phyloP scores from a whole-genome alignment of 768 basidiomycete species.

The Clitopilus hobsonii region DNA sequence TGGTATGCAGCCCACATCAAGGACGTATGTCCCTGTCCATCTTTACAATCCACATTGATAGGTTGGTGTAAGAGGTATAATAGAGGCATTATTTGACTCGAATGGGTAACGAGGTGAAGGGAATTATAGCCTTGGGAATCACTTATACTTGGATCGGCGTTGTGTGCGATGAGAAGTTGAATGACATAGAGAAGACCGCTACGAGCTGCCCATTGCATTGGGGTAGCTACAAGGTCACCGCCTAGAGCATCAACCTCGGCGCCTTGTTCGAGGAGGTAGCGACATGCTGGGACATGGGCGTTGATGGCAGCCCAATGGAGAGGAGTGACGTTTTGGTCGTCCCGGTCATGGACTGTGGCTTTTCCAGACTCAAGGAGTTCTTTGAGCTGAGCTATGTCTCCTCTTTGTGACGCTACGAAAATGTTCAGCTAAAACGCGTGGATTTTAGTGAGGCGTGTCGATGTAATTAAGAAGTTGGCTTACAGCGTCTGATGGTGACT shows the following conservation, averaged over 20 bases:
- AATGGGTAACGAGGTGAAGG: constrained; percentile 93
- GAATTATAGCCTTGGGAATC: constrained; percentile 97
- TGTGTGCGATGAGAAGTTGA: constrained; percentile 83
- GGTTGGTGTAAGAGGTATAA: constrained; percentile 92
- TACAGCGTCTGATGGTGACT: constrained; percentile 26
- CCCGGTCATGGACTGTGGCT: constrained; percentile 72
- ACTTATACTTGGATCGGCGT: constrained; percentile 86
- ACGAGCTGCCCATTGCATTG: constrained; percentile 97
- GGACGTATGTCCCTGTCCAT: constrained; percentile 89
- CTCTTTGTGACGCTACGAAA: constrained; percentile 84
- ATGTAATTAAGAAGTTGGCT: not conserved
- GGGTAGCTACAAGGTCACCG: constrained; percentile 91
- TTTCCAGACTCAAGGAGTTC: constrained; percentile 67
- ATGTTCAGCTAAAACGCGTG: constrained; percentile 46
- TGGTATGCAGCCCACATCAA: constrained; percentile 99
- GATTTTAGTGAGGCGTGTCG: not conserved
- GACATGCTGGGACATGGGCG: constrained; percentile 85
- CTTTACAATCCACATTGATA: constrained; percentile 84
- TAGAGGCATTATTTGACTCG: constrained; percentile 90
- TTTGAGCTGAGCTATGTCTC: constrained; percentile 64
- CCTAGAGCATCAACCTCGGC: constrained; percentile 94
- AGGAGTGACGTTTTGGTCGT: constrained; percentile 89
- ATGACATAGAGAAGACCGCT: constrained; percentile 96
- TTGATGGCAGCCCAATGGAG: constrained; percentile 99
- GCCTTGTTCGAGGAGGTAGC: constrained; percentile 84